Evolutionary conservation across 441 rosid genomes (phyloP).

Genomic region (Aleurites moluccanus): DNA sequence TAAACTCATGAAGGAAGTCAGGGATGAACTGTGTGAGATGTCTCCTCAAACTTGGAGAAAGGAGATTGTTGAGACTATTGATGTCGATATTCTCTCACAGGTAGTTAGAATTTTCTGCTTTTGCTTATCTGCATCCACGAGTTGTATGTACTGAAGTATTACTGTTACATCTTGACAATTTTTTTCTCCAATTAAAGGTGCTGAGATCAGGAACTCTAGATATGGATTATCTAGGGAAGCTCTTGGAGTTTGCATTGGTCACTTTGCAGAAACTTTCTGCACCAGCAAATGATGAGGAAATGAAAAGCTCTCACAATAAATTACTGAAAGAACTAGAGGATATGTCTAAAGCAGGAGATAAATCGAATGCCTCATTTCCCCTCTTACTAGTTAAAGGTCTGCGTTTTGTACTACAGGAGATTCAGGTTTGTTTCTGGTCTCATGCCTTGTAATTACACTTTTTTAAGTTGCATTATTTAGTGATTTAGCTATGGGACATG

Average conservation of each 20-base stretch:
- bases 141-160: not conserved
- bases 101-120: constrained; percentile 29
- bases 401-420: constrained; percentile 64
- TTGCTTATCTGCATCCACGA: not conserved
- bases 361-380: constrained; percentile 44
- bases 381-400: constrained; percentile 63
- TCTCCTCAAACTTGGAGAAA: constrained; percentile 73
- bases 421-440: constrained; percentile 50
- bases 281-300: constrained; percentile 60
- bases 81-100: constrained; percentile 70
- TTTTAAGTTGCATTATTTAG: not conserved
- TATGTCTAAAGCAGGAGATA: constrained; percentile 45
- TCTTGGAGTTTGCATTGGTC: constrained; percentile 61
- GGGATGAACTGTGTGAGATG: constrained; percentile 80
- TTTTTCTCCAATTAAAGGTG: constrained; percentile 37
- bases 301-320: constrained; percentile 43
- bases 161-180: not conserved
- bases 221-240: constrained; percentile 64
- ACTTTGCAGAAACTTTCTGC: constrained; percentile 75
- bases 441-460: not conserved
- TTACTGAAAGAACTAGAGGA: constrained; percentile 57
- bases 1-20: constrained; percentile 75
- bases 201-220: constrained; percentile 64
- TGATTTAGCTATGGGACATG: not conserved
- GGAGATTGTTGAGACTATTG: constrained; percentile 63